These are phyloP conservation scores for Hansenula lynferdii DNA, from an alignment of 1,139 yeast species.

Conservation along the genomic window DNA sequence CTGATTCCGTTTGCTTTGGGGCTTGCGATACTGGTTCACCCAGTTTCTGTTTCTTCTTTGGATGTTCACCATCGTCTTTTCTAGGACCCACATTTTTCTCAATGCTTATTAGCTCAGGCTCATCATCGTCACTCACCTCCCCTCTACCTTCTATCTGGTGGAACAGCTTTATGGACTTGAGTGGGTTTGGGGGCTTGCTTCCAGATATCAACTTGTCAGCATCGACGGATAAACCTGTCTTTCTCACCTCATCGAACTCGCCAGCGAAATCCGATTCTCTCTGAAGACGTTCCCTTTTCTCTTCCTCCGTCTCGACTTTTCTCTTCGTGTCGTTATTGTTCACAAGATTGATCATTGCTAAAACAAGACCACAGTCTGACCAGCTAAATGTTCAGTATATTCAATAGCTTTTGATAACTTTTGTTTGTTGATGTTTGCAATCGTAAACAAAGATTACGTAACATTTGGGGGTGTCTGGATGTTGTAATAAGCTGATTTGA, in stretches of 20 bases:
- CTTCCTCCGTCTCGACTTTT: slow-evolving; percentile 9
- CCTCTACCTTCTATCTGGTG: neutral
- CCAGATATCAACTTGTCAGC: slow-evolving; percentile 11
- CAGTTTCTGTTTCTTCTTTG: slow-evolving; percentile 6
- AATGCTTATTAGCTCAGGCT: neutral
- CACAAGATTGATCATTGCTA: neutral
- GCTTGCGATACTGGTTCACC: no score
- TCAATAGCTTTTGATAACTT: no score
- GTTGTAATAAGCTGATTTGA: neutral
- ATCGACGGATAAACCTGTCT: slow-evolving; percentile 11
- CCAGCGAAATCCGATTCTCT: slow-evolving; percentile 13
- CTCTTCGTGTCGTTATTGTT: neutral
- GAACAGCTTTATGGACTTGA: slow-evolving; percentile 8
- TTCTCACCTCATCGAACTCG: slow-evolving; percentile 16
- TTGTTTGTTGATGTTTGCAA: neutral
- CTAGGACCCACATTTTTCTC: neutral
- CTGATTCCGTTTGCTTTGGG: neutral
- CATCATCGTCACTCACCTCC: slow-evolving; percentile 3
- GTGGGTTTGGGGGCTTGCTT: slow-evolving; percentile 6
- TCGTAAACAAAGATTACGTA: neutral
- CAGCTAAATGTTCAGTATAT: no score
- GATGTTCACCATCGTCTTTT: neutral
- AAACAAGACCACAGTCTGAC: neutral
- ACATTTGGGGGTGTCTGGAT: slow-evolving; percentile 1
- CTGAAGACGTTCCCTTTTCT: neutral